phyloP scores from a whole-genome alignment of 1,139 yeast species.

The Yamadazyma sp. region DNA sequence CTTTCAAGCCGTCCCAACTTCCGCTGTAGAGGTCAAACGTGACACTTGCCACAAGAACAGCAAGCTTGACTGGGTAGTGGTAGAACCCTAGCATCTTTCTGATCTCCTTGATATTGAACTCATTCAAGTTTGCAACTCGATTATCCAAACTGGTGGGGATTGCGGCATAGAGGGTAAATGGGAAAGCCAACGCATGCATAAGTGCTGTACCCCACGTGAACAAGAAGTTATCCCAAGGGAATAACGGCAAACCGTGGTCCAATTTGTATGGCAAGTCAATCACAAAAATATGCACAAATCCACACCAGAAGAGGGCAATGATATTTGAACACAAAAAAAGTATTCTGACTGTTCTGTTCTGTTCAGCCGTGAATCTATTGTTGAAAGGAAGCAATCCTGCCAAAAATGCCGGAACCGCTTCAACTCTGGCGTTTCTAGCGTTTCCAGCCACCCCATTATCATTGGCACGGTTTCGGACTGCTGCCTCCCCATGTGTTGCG shows the following conservation, averaged over 20 bases:
- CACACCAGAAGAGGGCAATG: conserved; percentile 9
- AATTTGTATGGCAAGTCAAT: conserved; percentile 25
- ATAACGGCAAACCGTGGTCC: conserved; percentile 7
- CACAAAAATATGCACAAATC: conserved; percentile 27
- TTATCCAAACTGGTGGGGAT: background rate
- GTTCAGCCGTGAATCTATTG: background rate
- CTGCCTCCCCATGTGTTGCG: background rate
- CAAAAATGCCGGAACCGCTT: background rate
- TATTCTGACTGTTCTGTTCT: background rate
- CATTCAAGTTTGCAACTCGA: background rate
- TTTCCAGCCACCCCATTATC: background rate
- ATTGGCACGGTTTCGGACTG: background rate
- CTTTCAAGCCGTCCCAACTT: background rate
- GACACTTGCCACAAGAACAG: background rate
- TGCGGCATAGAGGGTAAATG: conserved; percentile 1
- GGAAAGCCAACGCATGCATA: background rate
- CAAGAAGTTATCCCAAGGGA: conserved; percentile 1
- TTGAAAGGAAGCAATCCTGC: background rate
- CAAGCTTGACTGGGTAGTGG: background rate
- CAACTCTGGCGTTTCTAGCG: background rate
- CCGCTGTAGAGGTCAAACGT: background rate
- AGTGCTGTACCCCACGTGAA: background rate
- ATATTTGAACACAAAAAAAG: conserved; percentile 1
- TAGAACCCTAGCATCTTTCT: background rate
- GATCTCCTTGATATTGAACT: background rate